Conservation (phyloP, 495 filamentous ascomycete genomes). For the Hyphodiscus hymeniophilus region DNA sequence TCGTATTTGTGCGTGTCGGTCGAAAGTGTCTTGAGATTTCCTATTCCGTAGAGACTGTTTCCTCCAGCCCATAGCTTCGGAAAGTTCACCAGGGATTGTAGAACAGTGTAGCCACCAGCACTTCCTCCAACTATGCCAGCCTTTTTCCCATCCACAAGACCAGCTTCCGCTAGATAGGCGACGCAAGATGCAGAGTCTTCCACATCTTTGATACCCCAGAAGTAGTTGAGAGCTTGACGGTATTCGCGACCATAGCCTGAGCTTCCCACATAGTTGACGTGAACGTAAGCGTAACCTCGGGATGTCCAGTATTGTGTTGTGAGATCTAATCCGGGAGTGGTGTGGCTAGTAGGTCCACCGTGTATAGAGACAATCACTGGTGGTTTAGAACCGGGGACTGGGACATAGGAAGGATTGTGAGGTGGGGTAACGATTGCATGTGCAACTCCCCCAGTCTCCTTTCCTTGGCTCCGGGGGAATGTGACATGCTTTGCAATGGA, state of each 20-base stretch:
- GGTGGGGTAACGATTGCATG: background rate
- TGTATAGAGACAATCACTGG: constrained; percentile 36
- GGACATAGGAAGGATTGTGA: constrained; percentile 18
- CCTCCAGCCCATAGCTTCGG: constrained; percentile 30
- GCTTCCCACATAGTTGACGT: constrained; percentile 41
- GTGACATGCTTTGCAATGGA: background rate
- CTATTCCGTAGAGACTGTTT: constrained; percentile 36
- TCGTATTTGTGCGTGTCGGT: constrained; percentile 43
- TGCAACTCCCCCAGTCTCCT: background rate
- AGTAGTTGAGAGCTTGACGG: constrained; percentile 30
- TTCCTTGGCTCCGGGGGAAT: background rate
- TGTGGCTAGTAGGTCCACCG: constrained; percentile 35
- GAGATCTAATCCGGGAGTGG: constrained; percentile 26
- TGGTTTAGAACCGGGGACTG: constrained; percentile 24
- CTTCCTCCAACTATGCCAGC: constrained; percentile 38
- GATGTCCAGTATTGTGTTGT: constrained; percentile 39
- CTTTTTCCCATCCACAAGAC: constrained; percentile 25
- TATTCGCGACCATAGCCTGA: constrained; percentile 38
- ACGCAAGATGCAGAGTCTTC: constrained; percentile 36
- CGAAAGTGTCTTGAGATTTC: constrained; percentile 30
- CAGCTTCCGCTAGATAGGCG: constrained; percentile 25
- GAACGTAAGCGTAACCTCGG: constrained; percentile 37
- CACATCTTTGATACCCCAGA: constrained; percentile 35
- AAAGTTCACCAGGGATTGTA: constrained; percentile 28
- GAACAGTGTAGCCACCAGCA: constrained; percentile 38